phyloP scores from a whole-genome alignment of 2,329 filamentous ascomycete species.

The Fusarium scirpi region DNA sequence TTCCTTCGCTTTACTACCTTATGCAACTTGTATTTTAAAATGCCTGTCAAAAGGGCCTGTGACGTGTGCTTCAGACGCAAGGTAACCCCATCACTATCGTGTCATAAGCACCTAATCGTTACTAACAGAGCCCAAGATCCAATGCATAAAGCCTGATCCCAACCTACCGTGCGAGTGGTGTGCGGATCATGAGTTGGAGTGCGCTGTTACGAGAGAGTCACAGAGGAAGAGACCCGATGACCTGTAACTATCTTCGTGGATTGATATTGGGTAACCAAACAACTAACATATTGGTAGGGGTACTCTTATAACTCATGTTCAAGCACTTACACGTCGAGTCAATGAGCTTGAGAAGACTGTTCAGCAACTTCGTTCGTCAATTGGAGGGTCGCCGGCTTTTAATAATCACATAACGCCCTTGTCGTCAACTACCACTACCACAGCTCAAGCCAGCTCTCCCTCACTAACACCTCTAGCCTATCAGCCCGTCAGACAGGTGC shows the following conservation, averaged over 20 bases:
- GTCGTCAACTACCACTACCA: not conserved
- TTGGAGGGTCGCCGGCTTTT: not conserved
- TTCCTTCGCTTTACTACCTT: too few species aligned
- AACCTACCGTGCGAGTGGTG: not conserved
- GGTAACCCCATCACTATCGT: not conserved
- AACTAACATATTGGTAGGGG: not conserved
- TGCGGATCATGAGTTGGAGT: not conserved
- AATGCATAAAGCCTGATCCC: not conserved
- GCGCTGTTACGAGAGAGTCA: not conserved
- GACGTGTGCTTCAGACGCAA: slow-evolving; percentile 11
- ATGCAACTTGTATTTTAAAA: not conserved
- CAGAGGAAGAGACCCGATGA: not conserved
- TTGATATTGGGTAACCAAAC: not conserved
- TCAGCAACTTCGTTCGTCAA: not conserved
- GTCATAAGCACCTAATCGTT: not conserved
- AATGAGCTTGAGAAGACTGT: not conserved
- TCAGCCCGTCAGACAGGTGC: not conserved
- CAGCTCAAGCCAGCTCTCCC: not conserved
- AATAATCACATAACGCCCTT: not conserved
- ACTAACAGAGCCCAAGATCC: not conserved
- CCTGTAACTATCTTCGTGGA: not conserved
- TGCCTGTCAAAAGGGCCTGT: slow-evolving; percentile 9
- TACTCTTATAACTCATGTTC: not conserved
- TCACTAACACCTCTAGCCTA: not conserved
- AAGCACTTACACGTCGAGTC: not conserved